Conservation (phyloP, 2,329 filamentous ascomycete species). For the Cryoendolithus antarcticus region DNA sequence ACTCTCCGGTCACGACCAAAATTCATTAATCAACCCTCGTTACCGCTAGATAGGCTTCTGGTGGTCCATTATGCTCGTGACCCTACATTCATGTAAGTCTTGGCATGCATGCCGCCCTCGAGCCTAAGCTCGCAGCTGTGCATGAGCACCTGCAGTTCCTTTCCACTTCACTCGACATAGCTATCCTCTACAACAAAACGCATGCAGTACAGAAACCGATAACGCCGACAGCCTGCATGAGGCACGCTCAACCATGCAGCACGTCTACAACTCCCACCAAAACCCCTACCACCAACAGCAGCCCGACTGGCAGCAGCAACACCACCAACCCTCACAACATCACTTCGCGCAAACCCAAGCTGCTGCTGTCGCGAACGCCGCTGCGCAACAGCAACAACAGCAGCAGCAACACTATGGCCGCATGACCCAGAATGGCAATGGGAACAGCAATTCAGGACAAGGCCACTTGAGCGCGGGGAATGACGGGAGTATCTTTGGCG, state of each 20-base stretch:
- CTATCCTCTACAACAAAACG: too few relatives aligned
- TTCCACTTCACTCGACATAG: too few relatives aligned
- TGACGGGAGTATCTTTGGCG: constrained; percentile 20
- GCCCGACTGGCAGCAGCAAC: constrained; percentile 56
- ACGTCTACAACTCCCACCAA: constrained; percentile 48
- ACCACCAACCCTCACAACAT: constrained; percentile 25
- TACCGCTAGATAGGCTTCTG: too few relatives aligned
- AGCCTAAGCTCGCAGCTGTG: too few relatives aligned
- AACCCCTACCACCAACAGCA: constrained; percentile 50
- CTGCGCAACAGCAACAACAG: constrained; percentile 25
- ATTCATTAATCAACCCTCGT: too few relatives aligned
- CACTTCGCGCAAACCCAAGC: constrained; percentile 28
- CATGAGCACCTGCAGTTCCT: too few relatives aligned
- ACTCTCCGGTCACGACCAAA: too few relatives aligned
- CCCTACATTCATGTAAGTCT: too few relatives aligned
- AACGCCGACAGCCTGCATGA: constrained; percentile 5
- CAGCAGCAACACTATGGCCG: constrained; percentile 22
- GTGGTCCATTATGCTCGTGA: too few relatives aligned
- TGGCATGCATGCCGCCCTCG: too few relatives aligned
- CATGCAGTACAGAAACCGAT: too few relatives aligned
- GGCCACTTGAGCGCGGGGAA: constrained; percentile 8
- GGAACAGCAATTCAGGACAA: constrained; percentile 4
- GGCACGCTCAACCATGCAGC: constrained; percentile 34
- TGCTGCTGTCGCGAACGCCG: constrained; percentile 37
- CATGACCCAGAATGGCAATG: constrained; percentile 41